Percentiles rank a stretch among this genome's conserved stretches.
These are phyloP conservation scores for Elaphomyces granulatus DNA, from an alignment of 495 filamentous ascomycete genomes.

Conservation along the genomic window DNA sequence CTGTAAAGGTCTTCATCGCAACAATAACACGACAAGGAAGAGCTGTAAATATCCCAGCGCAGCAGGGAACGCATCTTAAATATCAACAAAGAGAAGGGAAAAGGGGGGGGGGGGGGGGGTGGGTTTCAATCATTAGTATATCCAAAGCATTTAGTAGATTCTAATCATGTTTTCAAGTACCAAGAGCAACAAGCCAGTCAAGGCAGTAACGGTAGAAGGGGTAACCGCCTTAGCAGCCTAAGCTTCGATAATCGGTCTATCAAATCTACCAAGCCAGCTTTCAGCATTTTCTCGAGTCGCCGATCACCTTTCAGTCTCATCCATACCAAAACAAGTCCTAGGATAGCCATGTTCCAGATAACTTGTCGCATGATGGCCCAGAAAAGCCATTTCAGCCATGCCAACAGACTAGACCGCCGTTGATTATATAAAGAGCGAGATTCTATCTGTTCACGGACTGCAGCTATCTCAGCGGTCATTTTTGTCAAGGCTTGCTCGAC, in stretches of 20 bases:
- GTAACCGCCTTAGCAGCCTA: slow-evolving; percentile 15
- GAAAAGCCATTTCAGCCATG: slow-evolving; percentile 61
- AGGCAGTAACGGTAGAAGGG: slow-evolving; percentile 14
- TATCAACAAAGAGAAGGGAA: too few species aligned
- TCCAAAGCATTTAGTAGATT: too few species aligned
- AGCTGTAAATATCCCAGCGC: too few species aligned
- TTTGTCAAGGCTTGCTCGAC: slow-evolving; percentile 81
- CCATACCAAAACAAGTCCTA: slow-evolving; percentile 61
- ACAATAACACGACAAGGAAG: too few species aligned
- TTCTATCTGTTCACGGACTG: slow-evolving; percentile 85
- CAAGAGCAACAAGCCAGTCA: too few species aligned
- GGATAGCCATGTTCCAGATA: slow-evolving; percentile 50
- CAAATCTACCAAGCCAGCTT: slow-evolving; percentile 44
- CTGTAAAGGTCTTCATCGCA: too few species aligned
- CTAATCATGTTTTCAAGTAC: too few species aligned
- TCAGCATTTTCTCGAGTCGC: slow-evolving; percentile 62
- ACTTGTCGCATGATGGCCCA: slow-evolving; percentile 62
- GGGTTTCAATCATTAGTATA: too few species aligned
- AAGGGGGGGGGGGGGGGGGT: too few species aligned
- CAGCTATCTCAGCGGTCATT: slow-evolving; percentile 85
- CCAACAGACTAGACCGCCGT: slow-evolving; percentile 39
- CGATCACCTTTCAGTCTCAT: slow-evolving; percentile 64
- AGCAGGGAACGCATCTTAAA: too few species aligned
- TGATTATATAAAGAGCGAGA: slow-evolving; percentile 22
- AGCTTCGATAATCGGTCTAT: slow-evolving; percentile 44